Base-by-base conservation (phyloP, 2,329 filamentous ascomycete species). In the Xylariaceae sp. region DNA sequence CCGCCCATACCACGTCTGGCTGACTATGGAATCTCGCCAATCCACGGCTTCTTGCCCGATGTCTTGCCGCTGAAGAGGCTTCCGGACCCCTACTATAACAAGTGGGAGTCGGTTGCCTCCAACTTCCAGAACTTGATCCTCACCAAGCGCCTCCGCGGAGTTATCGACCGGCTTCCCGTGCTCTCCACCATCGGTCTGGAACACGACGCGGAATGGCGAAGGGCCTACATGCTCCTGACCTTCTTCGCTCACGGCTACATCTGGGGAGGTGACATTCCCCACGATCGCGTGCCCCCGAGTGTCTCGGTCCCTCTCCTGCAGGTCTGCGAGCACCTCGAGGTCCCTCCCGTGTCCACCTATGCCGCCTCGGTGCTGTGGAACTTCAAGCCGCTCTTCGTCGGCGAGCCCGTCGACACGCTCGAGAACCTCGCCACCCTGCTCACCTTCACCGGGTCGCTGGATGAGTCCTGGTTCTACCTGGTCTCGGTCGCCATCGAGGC, bases 391-490 rank as follows among this genome's bases (percentile, higher is more conserved):
- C 73, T 96, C 35, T 95, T 96, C 54, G 64, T 78, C 39, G 77
- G 86, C 42, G 89, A 95, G 58, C 73, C 75, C 22, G 77, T 92
- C 37, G 86, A 93, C 52, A 77, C 78, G 43, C 71, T 96, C 29
- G 81, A 92, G 52, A 96, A 98, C 50, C 72, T 98, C 36, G 80
- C 86, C 25, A 92, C 86, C 2, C 70, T 96, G 40, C 77, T 80
- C 51, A 95, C 92, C 12, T 93, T 95, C 54, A 96, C 92, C 12
- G 92, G 92, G 32, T 89, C 88, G 6, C 68, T 94, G 35, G 92
- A 98, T 55, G 92, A 98, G 63, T 94, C 92, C 42, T 98, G 92
- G 92, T 98, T 98, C 57, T 98, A 96, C 57, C 71, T 98, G 10
- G 78, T 96, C 33, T 95, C 88, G 0, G 85, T 95, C 3, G 92